phyloP scores from a whole-genome alignment of 345 rosid species.

The Aquilaria malaccensis region DNA sequence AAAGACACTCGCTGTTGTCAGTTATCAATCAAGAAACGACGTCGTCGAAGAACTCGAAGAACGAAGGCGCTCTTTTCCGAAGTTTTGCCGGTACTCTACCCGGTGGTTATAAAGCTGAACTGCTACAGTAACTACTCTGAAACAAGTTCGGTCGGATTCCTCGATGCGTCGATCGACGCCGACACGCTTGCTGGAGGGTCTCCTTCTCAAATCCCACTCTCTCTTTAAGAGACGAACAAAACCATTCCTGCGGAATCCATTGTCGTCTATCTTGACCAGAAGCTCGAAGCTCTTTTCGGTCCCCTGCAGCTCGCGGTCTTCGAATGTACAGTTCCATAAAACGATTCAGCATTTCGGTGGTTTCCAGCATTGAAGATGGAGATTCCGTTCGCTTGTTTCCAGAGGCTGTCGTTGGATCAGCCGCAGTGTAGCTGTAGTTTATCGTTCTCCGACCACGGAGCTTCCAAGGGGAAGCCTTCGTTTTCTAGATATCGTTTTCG shows the following conservation, averaged over 20 bases:
- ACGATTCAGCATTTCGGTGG: no score
- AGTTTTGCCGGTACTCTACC: no score
- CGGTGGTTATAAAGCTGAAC: no score
- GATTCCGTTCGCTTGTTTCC: conserved; percentile 40
- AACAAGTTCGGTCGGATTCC: conserved; percentile 33
- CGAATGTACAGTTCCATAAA: conserved; percentile 10
- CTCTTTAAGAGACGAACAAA: neutral
- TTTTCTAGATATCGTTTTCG: conserved; percentile 37
- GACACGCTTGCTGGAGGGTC: neutral
- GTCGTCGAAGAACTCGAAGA: no score
- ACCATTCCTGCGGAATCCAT: no score
- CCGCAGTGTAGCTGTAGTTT: conserved; percentile 22
- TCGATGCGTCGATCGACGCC: conserved; percentile 20
- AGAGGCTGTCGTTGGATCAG: conserved; percentile 35
- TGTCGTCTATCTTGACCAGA: no score
- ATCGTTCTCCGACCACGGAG: conserved; percentile 18
- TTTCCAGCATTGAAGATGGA: conserved; percentile 32
- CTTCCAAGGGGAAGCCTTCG: conserved; percentile 16
- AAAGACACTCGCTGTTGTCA: no score
- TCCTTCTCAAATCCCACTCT: neutral
- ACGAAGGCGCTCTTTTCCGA: no score
- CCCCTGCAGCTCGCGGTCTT: neutral
- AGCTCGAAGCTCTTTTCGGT: neutral
- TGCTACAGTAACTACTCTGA: conserved; percentile 15
- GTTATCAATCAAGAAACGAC: no score